Base-by-base conservation (phyloP, 192 early-diverging fungal genomes). In the Entomortierella chlamydospora region DNA sequence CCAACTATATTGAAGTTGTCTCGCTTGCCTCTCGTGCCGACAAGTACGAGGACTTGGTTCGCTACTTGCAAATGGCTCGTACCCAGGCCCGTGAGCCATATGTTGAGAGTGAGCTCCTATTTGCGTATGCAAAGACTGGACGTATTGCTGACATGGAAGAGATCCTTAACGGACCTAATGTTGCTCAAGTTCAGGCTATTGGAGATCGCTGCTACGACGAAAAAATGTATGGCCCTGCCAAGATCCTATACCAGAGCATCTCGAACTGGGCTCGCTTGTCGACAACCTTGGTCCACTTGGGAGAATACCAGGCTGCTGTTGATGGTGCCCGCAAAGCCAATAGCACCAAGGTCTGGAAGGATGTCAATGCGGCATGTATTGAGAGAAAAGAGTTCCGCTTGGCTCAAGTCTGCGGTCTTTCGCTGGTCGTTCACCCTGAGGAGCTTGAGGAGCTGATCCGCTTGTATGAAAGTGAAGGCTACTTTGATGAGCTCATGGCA, bases 281-380 rank as follows among this genome's bases (percentile, higher is more conserved):
- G 5, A 92, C 96, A 20, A 99, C 97, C 2, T 87, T 98, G 22
- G 96, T 99, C 37, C 90, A 97, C 64, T 83, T 99, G 58, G 90
- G 92, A 59, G 98, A 99, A 72, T 97, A 97, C 85, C 95, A 96
- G 82, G 90, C 89, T 45, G 97, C 98, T 11, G 98, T 99, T 33
- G 98, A 99, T 79, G 97, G 97, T 50, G 98, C 97, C 10, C 91
- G 98, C 77, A 99, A 99, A 83, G 98, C 98, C 70, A 97, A 97
- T 85, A 92, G 92, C 60, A 98, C 97, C 30, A 95, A 95, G 83
- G 98, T 99, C 51, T 99, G 98, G 98, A 98, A 97, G 90, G 96
- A 99, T 81, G 97, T 99, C 69, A 95, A 99, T 76, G 90, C 93
- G 17, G 97, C 97, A 11, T 98, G 97, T 84, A 94, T 99, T 51